Evolutionary conservation across 108 stramenopile species (phyloP).

Genomic region (Skeletonema costatum): DNA sequence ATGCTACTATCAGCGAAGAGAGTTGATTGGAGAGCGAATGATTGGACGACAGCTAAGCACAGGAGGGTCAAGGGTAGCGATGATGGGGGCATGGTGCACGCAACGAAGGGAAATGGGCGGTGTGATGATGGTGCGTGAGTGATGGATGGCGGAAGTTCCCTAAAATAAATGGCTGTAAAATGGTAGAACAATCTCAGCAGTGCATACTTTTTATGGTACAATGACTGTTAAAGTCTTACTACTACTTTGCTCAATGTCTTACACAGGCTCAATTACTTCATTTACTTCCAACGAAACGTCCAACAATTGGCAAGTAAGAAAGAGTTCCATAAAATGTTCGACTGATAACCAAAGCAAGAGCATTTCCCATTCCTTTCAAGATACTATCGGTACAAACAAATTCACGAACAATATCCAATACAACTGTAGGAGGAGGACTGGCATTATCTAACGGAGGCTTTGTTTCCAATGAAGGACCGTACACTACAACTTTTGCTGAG

Average conservation of each 20-base stretch:
- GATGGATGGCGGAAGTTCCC: too few relatives aligned
- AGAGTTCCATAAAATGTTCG: neutral
- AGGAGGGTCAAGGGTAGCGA: neutral
- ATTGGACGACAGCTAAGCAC: neutral
- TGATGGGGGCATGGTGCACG: neutral
- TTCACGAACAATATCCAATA: conserved; percentile 13
- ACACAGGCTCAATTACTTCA: too few relatives aligned
- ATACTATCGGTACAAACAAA: neutral
- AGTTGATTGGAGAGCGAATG: neutral
- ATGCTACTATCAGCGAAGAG: neutral
- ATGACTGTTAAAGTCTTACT: too few relatives aligned
- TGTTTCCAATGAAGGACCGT: conserved; percentile 7
- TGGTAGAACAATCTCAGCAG: too few relatives aligned
- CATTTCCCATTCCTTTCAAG: conserved; percentile 1
- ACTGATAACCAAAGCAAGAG: neutral
- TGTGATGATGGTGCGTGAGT: neutral
- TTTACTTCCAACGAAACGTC: neutral
- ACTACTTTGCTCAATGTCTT: too few relatives aligned
- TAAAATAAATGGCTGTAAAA: too few relatives aligned
- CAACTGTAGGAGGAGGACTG: conserved; percentile 5
- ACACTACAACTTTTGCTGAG: conserved; percentile 16
- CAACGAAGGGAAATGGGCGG: neutral
- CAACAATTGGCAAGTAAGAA: neutral
- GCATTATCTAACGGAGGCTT: conserved; percentile 17
- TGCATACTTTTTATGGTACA: too few relatives aligned